Conservation (phyloP, 2,329 filamentous ascomycete genomes). For the Colletotrichum siamense region DNA sequence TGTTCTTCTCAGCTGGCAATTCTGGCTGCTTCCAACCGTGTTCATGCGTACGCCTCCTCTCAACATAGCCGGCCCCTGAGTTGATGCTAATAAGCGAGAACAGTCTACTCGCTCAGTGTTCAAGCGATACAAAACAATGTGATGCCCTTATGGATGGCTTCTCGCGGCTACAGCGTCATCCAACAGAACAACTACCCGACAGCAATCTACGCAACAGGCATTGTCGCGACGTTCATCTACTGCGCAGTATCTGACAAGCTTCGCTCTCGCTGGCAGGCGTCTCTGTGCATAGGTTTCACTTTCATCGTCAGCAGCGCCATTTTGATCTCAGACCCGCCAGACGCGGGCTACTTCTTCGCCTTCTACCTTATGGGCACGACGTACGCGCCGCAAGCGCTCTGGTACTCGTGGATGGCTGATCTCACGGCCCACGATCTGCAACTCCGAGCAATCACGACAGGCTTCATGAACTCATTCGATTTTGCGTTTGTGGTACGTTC, state of each 20-base stretch:
- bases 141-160: slow-evolving; percentile 50
- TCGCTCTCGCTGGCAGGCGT: slow-evolving; percentile 48
- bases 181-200: slow-evolving; percentile 53
- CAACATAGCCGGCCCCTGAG: accelerated
- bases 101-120: slow-evolving; percentile 48
- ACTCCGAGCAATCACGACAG: slow-evolving; percentile 47
- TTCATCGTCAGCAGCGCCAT: slow-evolving; percentile 46
- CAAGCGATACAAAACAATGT: slow-evolving; percentile 49
- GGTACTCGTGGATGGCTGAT: slow-evolving; percentile 54
- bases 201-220: slow-evolving; percentile 44
- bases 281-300: slow-evolving; percentile 44
- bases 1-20: slow-evolving; percentile 45
- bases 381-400: slow-evolving; percentile 49
- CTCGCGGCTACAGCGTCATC: slow-evolving; percentile 44
- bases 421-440: slow-evolving; percentile 43
- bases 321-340: slow-evolving; percentile 36
- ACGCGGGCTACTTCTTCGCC: slow-evolving; percentile 46
- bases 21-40: slow-evolving; percentile 47
- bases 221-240: slow-evolving; percentile 45
- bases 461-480: slow-evolving; percentile 49
- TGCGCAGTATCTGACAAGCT: slow-evolving; percentile 45
- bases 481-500: slow-evolving; percentile 40
- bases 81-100: background rate
- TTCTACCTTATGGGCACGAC: slow-evolving; percentile 50
- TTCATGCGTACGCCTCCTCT: slow-evolving; percentile 43